Evolutionary conservation across 495 filamentous ascomycete species (phyloP).

Genomic region (Aspergillus leporis): DNA sequence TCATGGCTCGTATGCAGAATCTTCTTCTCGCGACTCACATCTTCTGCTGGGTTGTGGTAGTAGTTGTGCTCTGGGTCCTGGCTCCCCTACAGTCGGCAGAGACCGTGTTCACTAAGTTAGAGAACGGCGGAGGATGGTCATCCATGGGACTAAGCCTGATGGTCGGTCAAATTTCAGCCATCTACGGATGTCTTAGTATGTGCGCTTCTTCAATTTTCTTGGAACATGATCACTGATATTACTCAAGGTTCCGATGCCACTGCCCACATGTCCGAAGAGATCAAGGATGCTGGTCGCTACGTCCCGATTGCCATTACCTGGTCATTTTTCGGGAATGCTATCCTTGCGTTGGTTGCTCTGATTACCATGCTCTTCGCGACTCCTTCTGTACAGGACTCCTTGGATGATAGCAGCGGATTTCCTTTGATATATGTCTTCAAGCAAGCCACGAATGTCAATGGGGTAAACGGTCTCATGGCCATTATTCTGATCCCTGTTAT

Average conservation of each 20-base stretch:
- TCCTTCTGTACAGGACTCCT: slow-evolving; percentile 31
- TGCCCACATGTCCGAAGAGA: slow-evolving; percentile 44
- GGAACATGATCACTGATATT: too few relatives aligned
- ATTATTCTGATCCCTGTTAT: slow-evolving; percentile 29
- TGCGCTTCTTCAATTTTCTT: too few relatives aligned
- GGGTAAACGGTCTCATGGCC: slow-evolving; percentile 22
- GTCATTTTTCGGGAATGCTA: slow-evolving; percentile 35
- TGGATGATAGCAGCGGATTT: slow-evolving; percentile 29
- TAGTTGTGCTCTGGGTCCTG: slow-evolving; percentile 39
- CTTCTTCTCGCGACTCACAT: slow-evolving; percentile 48
- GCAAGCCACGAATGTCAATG: slow-evolving; percentile 23
- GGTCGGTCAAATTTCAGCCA: slow-evolving; percentile 20
- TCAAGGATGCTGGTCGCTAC: slow-evolving; percentile 36
- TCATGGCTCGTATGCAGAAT: slow-evolving; percentile 49
- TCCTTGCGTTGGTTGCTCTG: slow-evolving; percentile 37
- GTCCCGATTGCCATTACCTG: slow-evolving; percentile 33
- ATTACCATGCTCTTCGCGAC: slow-evolving; percentile 39
- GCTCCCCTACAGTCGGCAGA: slow-evolving; percentile 35
- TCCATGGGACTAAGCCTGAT: slow-evolving; percentile 37
- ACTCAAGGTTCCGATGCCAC: slow-evolving; percentile 28
- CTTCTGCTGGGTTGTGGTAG: slow-evolving; percentile 44
- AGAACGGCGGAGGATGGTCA: slow-evolving; percentile 43
- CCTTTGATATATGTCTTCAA: slow-evolving; percentile 35
- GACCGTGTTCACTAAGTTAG: slow-evolving; percentile 37
- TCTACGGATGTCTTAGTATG: slow-evolving; percentile 30